Evolutionary conservation across 192 early-diverging fungal species (phyloP).

Genomic region (Linnemannia elongata): DNA sequence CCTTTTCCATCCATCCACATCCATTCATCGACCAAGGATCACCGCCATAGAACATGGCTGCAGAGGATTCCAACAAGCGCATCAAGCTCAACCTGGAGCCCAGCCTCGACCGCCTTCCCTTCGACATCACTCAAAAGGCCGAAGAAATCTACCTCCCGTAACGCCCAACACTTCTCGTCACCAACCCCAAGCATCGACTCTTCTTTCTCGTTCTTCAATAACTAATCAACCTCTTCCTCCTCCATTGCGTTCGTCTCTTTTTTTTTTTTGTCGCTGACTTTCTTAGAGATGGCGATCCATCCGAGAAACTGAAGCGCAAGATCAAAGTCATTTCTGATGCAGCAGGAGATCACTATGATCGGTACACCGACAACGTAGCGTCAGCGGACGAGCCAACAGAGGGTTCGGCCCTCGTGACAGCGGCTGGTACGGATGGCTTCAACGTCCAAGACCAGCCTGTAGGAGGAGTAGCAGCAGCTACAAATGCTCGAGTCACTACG

Average conservation of each 20-base stretch:
- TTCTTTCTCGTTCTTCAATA: not conserved
- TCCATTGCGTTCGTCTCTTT: not conserved
- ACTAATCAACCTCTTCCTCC: not conserved
- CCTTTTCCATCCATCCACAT: not conserved
- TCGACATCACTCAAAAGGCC: constrained; percentile 49
- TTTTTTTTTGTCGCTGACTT: not conserved
- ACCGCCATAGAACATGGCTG: not conserved
- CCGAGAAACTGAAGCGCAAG: constrained; percentile 54
- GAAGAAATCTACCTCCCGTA: constrained; percentile 54
- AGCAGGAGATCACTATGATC: constrained; percentile 46
- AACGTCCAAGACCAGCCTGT: not conserved
- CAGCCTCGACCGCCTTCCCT: constrained; percentile 49
- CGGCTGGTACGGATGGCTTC: not conserved
- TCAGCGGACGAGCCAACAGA: not conserved
- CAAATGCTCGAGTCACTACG: constrained; percentile 24
- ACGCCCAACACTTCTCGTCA: not conserved
- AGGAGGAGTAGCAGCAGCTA: not conserved
- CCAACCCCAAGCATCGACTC: not conserved
- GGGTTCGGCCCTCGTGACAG: not conserved
- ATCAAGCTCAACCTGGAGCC: constrained; percentile 52
- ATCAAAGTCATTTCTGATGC: constrained; percentile 32
- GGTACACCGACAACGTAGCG: constrained; percentile 39
- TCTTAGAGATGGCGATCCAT: constrained; percentile 48
- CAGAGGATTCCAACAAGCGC: constrained; percentile 37
- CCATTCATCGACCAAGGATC: not conserved